Evolutionary conservation across 2,329 filamentous ascomycete genomes (phyloP).

Genomic region (Xylaria digitata): DNA sequence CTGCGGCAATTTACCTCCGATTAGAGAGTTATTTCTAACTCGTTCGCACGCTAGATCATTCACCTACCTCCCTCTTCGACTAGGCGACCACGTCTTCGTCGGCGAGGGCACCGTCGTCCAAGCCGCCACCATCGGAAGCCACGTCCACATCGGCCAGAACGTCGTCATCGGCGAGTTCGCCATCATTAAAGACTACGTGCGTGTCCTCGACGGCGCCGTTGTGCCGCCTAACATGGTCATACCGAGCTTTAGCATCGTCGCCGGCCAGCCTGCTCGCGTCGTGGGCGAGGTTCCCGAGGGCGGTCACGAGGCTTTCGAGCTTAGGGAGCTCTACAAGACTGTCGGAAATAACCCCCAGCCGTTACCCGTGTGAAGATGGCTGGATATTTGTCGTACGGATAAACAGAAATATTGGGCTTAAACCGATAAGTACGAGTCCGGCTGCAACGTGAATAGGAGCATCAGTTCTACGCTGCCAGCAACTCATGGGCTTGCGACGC

Average conservation of each 20-base stretch:
- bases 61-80: slow-evolving; percentile 88
- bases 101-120: slow-evolving; percentile 81
- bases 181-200: slow-evolving; percentile 93
- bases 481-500: neutral
- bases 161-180: slow-evolving; percentile 86
- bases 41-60: slow-evolving; percentile 60
- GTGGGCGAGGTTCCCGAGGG: slow-evolving; percentile 85
- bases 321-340: slow-evolving; percentile 72
- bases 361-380: slow-evolving; percentile 49
- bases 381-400: neutral
- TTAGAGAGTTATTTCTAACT: neutral
- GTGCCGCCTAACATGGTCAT: slow-evolving; percentile 91
- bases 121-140: slow-evolving; percentile 83
- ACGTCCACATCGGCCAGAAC: slow-evolving; percentile 84
- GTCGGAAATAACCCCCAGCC: slow-evolving; percentile 68
- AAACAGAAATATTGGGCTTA: neutral
- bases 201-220: slow-evolving; percentile 84
- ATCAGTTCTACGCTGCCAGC: neutral
- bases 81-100: slow-evolving; percentile 95
- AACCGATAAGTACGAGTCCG: neutral
- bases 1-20: too few species aligned
- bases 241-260: slow-evolving; percentile 92
- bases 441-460: neutral
- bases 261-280: slow-evolving; percentile 80
- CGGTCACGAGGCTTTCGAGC: slow-evolving; percentile 71